phyloP scores from a whole-genome alignment of 2,329 filamentous ascomycete species.

The Paramyrothecium roridum region DNA sequence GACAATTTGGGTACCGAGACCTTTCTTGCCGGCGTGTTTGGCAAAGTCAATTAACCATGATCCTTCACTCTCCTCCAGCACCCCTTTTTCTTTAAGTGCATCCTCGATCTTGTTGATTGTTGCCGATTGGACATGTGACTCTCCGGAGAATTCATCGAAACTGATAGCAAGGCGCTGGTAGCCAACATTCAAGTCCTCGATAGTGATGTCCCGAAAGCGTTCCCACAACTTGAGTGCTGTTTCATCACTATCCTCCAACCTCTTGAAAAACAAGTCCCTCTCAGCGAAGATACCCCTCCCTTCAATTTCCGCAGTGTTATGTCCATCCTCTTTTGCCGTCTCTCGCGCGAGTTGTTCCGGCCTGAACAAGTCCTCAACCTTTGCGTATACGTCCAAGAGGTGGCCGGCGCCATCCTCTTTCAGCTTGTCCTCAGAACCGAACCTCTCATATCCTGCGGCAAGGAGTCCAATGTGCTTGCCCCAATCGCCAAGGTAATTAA shows the following conservation, averaged over 20 bases:
- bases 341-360: slow-evolving; percentile 59
- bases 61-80: slow-evolving; percentile 63
- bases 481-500: slow-evolving; percentile 76
- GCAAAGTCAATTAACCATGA: slow-evolving; percentile 67
- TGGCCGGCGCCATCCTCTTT: slow-evolving; percentile 65
- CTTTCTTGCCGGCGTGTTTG: slow-evolving; percentile 66
- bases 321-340: slow-evolving; percentile 33
- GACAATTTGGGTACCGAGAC: slow-evolving; percentile 64
- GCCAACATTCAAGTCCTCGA: slow-evolving; percentile 49
- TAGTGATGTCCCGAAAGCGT: slow-evolving; percentile 50
- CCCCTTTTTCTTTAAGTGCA: slow-evolving; percentile 54
- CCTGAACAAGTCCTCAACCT: slow-evolving; percentile 59
- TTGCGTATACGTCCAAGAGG: slow-evolving; percentile 65
- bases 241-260: slow-evolving; percentile 55
- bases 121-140: slow-evolving; percentile 50
- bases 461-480: slow-evolving; percentile 66
- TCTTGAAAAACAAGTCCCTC: slow-evolving; percentile 55
- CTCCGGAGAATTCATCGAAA: slow-evolving; percentile 63
- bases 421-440: slow-evolving; percentile 62
- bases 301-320: slow-evolving; percentile 9
- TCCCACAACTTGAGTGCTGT: slow-evolving; percentile 51
- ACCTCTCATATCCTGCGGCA: slow-evolving; percentile 62
- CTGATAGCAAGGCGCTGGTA: slow-evolving; percentile 53
- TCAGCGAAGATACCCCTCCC: slow-evolving; percentile 36
- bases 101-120: slow-evolving; percentile 60